Evolutionary conservation across 768 basidiomycete species (phyloP), one percentile per base, ranked within the genome.

Genomic region (Mycena kentingensis): DNA sequence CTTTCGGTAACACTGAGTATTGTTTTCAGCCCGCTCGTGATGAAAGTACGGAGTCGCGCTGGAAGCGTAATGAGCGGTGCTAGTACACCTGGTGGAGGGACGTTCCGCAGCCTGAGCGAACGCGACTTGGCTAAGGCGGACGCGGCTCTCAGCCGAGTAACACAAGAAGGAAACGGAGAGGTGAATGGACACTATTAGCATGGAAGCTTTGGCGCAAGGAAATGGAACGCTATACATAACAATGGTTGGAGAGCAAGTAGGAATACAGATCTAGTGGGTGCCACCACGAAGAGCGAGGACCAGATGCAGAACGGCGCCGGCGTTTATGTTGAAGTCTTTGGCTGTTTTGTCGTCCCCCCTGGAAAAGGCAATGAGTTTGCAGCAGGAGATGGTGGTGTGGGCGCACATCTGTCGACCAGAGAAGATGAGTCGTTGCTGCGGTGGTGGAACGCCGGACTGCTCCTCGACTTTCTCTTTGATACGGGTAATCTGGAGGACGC

Each of bases 401-500:
- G 74, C 82, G 71, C 70, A 98, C 96, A 98, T 87, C 67, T 97
- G 95, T 65, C 94, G 84, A 28, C 96, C 96, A 64, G 82, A 72
- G 69, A 87, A 97, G 68, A 98, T 98, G 64, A 98, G 72, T 52
- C 96, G 84, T 70, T 98, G 96, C 70, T 98, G 96, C 36, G 79
- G 90, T 55, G 96, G 96, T 21, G 96, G 96, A 35, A 98, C 96
- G 59, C 96, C 96, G 5, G 93, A 94, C 73, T 98, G 95, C 76
- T 98, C 95, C 70, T 98, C 96, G 8, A 98, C 93, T 70, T 91
- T 90, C 80, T 96, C 94, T 77, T 98, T 98, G 73, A 98, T 93
- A 61, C 90, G 84, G 39, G 84, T 77, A 64, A 97, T 91, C 96
- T 98, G 66, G 25, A 34, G 22, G 31, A 43, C 35, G 52, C 16